Evolutionary conservation across 306 rosid species (phyloP).

Genomic region (Quercus agrifolia): DNA sequence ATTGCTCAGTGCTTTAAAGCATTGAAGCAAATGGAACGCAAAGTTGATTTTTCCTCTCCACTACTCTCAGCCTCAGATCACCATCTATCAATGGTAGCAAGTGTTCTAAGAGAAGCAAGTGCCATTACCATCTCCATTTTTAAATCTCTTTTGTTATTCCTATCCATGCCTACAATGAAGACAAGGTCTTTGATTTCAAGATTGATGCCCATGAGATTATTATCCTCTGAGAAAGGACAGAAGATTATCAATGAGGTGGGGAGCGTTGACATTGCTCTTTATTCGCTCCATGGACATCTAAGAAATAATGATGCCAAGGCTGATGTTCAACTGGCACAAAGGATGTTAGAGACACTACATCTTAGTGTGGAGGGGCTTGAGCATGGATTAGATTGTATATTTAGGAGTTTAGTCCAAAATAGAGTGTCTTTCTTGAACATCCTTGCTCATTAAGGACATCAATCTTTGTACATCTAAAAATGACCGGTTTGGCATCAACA

Average conservation of each 20-base stretch:
- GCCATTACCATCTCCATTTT: constrained; percentile 42
- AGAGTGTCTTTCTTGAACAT: constrained; percentile 77
- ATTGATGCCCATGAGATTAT: constrained; percentile 31
- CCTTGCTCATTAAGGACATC: constrained; percentile 31
- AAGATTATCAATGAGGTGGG: constrained; percentile 41
- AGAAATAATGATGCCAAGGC: constrained; percentile 26
- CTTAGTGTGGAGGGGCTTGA: constrained; percentile 43
- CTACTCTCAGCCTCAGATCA: constrained; percentile 34
- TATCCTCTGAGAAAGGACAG: constrained; percentile 37
- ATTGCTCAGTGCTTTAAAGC: constrained; percentile 32
- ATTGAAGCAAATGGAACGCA: constrained; percentile 52
- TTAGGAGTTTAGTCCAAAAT: constrained; percentile 61
- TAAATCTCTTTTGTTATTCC: constrained; percentile 36
- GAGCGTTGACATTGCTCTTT: constrained; percentile 39
- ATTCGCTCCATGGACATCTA: constrained; percentile 34
- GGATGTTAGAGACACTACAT: constrained; percentile 45
- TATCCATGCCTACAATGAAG: constrained; percentile 46
- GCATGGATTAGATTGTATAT: constrained; percentile 49
- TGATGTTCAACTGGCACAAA: constrained; percentile 42
- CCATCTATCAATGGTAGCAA: constrained; percentile 18
- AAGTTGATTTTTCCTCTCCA: constrained; percentile 8
- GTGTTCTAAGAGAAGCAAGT: constrained; percentile 52
- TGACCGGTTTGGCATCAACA: constrained; percentile 24
- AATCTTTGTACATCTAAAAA: constrained; percentile 15
- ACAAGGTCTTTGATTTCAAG: constrained; percentile 49